A percentile compares a stretch with the other conserved stretches of the same genome.
Evolutionary conservation across 805 yeast genomes (phyloP).

Genomic region (Pichia gijzeniarum): DNA sequence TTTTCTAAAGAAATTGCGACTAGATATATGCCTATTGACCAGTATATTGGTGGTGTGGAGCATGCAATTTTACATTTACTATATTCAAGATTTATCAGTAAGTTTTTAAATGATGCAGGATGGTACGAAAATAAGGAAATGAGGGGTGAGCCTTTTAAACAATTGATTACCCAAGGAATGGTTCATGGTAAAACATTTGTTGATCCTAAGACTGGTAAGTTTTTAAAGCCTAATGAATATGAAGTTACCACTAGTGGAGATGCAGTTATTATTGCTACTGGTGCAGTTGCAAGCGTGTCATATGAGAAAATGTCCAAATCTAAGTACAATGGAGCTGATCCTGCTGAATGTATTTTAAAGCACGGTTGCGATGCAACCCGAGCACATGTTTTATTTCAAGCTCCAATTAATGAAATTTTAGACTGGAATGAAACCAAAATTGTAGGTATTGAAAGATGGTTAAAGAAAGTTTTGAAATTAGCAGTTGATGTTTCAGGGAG

Average conservation of each 20-base stretch:
- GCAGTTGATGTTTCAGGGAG: conserved; percentile 26
- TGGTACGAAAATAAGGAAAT: conserved; percentile 52
- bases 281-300: conserved; percentile 45
- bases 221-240: conserved; percentile 73
- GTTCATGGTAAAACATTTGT: conserved; percentile 85
- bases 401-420: conserved; percentile 75
- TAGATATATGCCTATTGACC: conserved; percentile 70
- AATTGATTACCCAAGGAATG: conserved; percentile 93
- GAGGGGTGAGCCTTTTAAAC: conserved; percentile 74
- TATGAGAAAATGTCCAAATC: conserved; percentile 97
- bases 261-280: conserved; percentile 45
- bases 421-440: conserved; percentile 90
- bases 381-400: conserved; percentile 89
- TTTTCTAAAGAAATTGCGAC: conserved; percentile 48
- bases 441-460: conserved; percentile 84
- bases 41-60: conserved; percentile 92
- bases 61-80: conserved; percentile 91
- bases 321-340: conserved; percentile 91
- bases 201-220: conserved; percentile 67
- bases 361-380: conserved; percentile 94
- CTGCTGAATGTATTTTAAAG: conserved; percentile 59
- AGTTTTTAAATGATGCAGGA: conserved; percentile 63
- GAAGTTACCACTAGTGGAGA: conserved; percentile 34
- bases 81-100: conserved; percentile 80
- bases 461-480: conserved; percentile 43